Percentiles rank a stretch among this genome's conserved stretches.
phyloP scores from a whole-genome alignment of 1,139 yeast species.

The Hyphopichia pseudoburtonii region DNA sequence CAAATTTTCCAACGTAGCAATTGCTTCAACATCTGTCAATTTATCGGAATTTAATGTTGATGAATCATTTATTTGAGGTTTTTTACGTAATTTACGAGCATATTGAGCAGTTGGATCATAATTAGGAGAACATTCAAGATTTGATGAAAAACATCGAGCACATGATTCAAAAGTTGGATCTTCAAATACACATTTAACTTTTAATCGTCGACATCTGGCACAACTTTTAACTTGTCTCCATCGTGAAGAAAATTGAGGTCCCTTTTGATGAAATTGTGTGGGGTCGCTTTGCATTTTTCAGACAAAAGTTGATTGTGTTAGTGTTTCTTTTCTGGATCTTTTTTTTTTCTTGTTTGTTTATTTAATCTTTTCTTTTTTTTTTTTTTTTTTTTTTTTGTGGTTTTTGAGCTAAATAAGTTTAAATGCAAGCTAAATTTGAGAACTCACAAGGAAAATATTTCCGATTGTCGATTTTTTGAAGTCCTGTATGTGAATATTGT shows the following conservation, averaged over 20 bases:
- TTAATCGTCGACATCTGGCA: slow-evolving; percentile 56
- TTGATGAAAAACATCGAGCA: slow-evolving; percentile 45
- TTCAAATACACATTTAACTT: slow-evolving; percentile 55
- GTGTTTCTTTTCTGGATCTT: background rate
- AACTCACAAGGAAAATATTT: no score
- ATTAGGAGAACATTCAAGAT: slow-evolving; percentile 47
- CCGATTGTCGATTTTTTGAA: no score
- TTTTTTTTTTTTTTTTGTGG: no score
- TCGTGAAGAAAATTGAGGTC: slow-evolving; percentile 10
- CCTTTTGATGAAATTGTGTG: no score
- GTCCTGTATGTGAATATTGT: no score
- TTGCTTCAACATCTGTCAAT: slow-evolving; percentile 15
- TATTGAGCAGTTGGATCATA: slow-evolving; percentile 45
- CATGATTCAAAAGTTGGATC: slow-evolving; percentile 46
- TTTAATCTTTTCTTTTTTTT: no score
- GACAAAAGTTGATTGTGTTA: background rate
- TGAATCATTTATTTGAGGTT: slow-evolving; percentile 8
- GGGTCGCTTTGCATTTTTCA: no score
- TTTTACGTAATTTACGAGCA: slow-evolving; percentile 23
- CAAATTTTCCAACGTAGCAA: slow-evolving; percentile 13
- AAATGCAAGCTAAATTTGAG: no score
- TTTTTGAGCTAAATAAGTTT: no score
- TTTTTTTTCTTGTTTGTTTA: no score
- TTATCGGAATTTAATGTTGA: slow-evolving; percentile 14
- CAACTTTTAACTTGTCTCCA: slow-evolving; percentile 55